Conservation (phyloP, 371 early-diverging fungal species). For the Polyrhizophydium stewartii region DNA sequence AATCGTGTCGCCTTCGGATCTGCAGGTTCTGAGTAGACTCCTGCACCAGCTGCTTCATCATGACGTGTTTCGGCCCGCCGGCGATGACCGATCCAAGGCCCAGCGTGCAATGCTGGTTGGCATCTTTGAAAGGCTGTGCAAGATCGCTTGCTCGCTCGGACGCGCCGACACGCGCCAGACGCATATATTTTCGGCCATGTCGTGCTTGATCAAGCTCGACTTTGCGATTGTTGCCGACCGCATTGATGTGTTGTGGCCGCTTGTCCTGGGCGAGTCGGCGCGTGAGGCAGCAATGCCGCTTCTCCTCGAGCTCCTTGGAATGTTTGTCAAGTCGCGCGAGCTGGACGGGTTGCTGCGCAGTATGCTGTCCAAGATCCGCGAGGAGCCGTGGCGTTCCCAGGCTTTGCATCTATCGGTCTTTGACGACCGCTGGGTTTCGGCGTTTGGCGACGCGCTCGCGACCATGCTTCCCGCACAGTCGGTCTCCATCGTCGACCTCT, state of each 20-base stretch:
- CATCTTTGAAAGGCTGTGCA: background rate
- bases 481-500: background rate
- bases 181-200: background rate
- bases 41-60: background rate
- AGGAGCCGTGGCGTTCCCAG: background rate
- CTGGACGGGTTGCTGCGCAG: background rate
- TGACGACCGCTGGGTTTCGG: background rate
- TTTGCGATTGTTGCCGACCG: background rate
- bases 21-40: background rate
- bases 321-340: conserved; percentile 4
- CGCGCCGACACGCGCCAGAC: background rate
- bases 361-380: background rate
- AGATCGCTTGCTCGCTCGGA: background rate
- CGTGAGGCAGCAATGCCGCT: background rate
- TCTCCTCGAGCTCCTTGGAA: background rate
- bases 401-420: background rate
- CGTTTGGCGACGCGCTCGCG: background rate
- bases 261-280: background rate
- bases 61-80: background rate
- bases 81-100: background rate
- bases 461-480: conserved; percentile 8
- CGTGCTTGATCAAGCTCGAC: background rate
- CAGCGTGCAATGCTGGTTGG: background rate
- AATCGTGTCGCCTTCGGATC: too few species aligned
- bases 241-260: background rate